Conservation (phyloP, 768 basidiomycete species). For the Leccinum pellstonianum region DNA sequence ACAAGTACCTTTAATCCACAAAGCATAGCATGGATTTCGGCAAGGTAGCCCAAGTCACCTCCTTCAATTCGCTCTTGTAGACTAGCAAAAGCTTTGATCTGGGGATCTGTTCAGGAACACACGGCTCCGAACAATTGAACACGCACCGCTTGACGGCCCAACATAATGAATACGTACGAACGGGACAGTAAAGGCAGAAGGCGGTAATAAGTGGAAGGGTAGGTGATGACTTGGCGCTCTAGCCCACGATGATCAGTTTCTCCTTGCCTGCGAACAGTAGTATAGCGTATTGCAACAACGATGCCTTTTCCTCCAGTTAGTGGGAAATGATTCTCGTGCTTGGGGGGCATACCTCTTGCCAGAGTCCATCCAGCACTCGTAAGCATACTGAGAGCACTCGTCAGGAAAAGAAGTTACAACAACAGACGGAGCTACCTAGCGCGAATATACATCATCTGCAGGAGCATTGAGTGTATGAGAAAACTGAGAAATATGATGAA, state of each 20-base stretch:
- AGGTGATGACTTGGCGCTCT: conserved; percentile 66
- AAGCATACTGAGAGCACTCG: conserved; percentile 51
- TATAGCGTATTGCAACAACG: conserved; percentile 63
- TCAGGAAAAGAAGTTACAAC: background rate
- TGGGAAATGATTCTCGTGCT: background rate
- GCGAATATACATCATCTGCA: conserved; percentile 72
- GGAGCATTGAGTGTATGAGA: background rate
- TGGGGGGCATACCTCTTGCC: conserved; percentile 51
- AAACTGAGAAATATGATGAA: conserved; percentile 8
- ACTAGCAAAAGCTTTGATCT: conserved; percentile 51
- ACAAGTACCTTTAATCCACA: conserved; percentile 67
- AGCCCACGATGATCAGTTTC: conserved; percentile 47
- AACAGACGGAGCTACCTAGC: conserved; percentile 42
- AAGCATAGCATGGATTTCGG: conserved; percentile 69
- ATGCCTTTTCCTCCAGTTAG: conserved; percentile 44
- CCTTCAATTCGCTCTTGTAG: conserved; percentile 49
- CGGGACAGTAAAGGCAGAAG: conserved; percentile 68
- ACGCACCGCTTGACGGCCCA: conserved; percentile 60
- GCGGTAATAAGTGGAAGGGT: conserved; percentile 73
- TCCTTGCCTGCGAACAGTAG: conserved; percentile 71
- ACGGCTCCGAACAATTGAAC: background rate
- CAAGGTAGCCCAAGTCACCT: conserved; percentile 62
- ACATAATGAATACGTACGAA: conserved; percentile 65
- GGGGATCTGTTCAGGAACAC: background rate
- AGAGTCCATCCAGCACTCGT: conserved; percentile 58